phyloP scores from a whole-genome alignment of 768 basidiomycete species.

The Tulasnella sp. region DNA sequence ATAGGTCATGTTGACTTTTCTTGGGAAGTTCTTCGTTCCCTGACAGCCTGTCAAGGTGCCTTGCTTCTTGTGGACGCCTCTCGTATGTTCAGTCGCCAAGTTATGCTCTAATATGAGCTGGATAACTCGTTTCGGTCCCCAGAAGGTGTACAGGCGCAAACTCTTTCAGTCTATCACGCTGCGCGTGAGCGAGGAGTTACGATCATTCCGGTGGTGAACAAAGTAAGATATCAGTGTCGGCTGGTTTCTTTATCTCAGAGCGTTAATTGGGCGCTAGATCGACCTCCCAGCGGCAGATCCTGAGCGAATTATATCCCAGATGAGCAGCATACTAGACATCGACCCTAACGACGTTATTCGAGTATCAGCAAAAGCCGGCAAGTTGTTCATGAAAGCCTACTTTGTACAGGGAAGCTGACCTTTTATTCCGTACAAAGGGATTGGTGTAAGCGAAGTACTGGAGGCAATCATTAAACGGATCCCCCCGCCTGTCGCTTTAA shows the following conservation, averaged over 20 bases:
- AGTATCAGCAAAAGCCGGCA: slow-evolving; percentile 88
- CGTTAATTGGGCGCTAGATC: slow-evolving; percentile 39
- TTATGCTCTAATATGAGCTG: no score
- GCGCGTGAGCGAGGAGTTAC: slow-evolving; percentile 69
- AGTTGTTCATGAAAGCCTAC: not conserved
- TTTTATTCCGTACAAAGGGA: slow-evolving; percentile 5
- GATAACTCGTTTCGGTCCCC: not conserved
- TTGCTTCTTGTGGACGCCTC: slow-evolving; percentile 81
- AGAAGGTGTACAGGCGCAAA: slow-evolving; percentile 93
- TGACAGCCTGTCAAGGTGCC: slow-evolving; percentile 90
- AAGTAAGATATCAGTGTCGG: slow-evolving; percentile 34
- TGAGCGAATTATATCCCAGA: slow-evolving; percentile 64
- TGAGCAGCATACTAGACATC: slow-evolving; percentile 71
- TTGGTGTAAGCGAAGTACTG: slow-evolving; percentile 66
- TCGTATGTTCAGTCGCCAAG: slow-evolving; percentile 27
- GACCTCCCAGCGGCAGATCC: slow-evolving; percentile 86
- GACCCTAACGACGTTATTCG: slow-evolving; percentile 58
- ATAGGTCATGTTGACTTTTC: slow-evolving; percentile 92
- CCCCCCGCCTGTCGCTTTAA: slow-evolving; percentile 57
- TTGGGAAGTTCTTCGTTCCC: slow-evolving; percentile 87
- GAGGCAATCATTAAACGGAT: slow-evolving; percentile 71
- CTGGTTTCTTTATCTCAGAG: not conserved
- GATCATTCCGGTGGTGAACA: slow-evolving; percentile 88
- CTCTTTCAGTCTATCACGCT: slow-evolving; percentile 85
- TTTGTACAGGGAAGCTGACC: not conserved